Percentiles rank a stretch among this genome's conserved stretches.
phyloP scores from a whole-genome alignment of 2,329 filamentous ascomycete genomes.

The Metarhizium humberi region DNA sequence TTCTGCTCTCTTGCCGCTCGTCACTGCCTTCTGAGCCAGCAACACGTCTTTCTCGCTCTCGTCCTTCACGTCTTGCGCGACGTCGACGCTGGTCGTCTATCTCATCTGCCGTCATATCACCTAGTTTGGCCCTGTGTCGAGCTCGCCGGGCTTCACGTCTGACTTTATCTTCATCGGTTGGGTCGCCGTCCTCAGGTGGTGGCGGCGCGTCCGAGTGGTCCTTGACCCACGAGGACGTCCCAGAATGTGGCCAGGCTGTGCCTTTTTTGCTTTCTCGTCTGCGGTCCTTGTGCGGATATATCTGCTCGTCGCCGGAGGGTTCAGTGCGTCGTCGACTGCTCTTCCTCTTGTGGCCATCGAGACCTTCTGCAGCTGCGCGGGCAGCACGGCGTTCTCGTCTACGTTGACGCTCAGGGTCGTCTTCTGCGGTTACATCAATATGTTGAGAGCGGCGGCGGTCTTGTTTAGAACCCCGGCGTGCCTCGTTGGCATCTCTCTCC shows the following conservation, averaged over 20 bases:
- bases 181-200: conserved; percentile 36
- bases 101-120: conserved; percentile 31
- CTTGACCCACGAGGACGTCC: conserved; percentile 58
- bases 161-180: conserved; percentile 36
- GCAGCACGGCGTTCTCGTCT: conserved; percentile 40
- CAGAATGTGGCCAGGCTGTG: conserved; percentile 50
- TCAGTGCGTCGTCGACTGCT: conserved; percentile 32
- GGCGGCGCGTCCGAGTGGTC: conserved; percentile 54
- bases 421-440: conserved; percentile 27
- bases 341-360: conserved; percentile 21
- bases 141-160: conserved; percentile 39
- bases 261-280: conserved; percentile 24
- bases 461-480: conserved; percentile 33
- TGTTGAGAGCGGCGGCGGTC: conserved; percentile 41
- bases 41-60: conserved; percentile 20
- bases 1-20: conserved; percentile 31
- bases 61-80: conserved; percentile 32
- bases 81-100: conserved; percentile 34
- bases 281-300: conserved; percentile 31
- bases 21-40: conserved; percentile 33
- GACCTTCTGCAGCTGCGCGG: conserved; percentile 31
- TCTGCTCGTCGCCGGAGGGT: conserved; percentile 34
- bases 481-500: conserved; percentile 36
- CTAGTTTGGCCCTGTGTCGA: conserved; percentile 33
- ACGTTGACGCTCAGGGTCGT: conserved; percentile 45